Base-by-base conservation (phyloP, 768 basidiomycete genomes). In the Mycena albidolilacea region DNA sequence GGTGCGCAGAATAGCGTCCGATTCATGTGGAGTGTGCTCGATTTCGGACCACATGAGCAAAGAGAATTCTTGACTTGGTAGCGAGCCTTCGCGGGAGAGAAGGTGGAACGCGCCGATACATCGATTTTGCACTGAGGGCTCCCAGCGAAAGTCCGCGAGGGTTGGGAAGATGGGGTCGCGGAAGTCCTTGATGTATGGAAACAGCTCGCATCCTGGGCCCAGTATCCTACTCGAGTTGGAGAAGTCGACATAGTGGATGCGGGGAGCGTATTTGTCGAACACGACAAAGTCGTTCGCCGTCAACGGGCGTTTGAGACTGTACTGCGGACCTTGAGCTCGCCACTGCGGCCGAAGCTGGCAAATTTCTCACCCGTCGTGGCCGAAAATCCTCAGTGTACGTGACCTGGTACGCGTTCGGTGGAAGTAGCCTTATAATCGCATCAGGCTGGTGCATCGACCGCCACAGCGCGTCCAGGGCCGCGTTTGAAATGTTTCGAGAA, bases 201-300 rank as follows among this genome's bases (percentile, higher is more conserved):
- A 70, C 0, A 75, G 52, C 37, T 75, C 75, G 68, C 71, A 75
- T 35, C 75, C 75, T 23, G 63, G 67, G 3, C 68, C 50, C 7
- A 75, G 75, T 7, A 72, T 50, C 21, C 10, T 70, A 46, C 71
- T 75, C 11, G 71, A 72, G 65, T 70, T 75, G 52, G 71, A 63
- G 30, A 75, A 70, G n/a, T 75, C 75, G 41, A 75, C 71, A 37
- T 57, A 75, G 10, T 58, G 71, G 21, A 73, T 64, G 55, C 75
- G 71, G 4, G 67, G 54, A 37, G 69, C 75, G 48, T 73, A 76
- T 62, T 76, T 73, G 38, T 76, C 75, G 65, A 76, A 73, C 2
- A 58, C 68, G n/a, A 17, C 43, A 43, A 76, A 76, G 41, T 76
- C 75, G 8, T 41, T 14, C 0, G 58, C 5, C 19, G 30, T 64